Percentiles rank a stretch among this genome's conserved stretches.
phyloP scores from a whole-genome alignment of 164 flowering plant genomes.

The Macadamia integrifolia region DNA sequence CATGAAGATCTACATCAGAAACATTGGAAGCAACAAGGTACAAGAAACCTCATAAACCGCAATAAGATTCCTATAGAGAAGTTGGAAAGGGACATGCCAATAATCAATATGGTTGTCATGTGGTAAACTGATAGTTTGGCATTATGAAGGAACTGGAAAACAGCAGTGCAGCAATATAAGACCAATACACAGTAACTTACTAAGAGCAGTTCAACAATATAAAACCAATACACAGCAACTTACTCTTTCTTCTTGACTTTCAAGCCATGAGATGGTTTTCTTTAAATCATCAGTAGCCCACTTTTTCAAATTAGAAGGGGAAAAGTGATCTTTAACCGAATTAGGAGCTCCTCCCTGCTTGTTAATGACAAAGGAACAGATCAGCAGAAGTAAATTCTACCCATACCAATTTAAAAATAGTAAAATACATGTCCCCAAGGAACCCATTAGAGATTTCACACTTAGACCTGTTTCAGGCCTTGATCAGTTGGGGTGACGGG shows the following conservation, averaged over 20 bases:
- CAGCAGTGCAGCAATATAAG: no score
- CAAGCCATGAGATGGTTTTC: slow-evolving; percentile 72
- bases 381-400: not conserved
- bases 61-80: no score
- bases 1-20: no score
- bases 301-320: slow-evolving; percentile 58
- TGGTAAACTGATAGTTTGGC: no score
- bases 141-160: no score
- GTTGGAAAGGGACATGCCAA: no score
- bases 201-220: not conserved
- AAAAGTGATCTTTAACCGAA: slow-evolving; percentile 26
- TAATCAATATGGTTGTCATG: no score
- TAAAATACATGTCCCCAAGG: not conserved
- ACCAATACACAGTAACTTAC: slow-evolving; percentile 27
- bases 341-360: slow-evolving; percentile 33
- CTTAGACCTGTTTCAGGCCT: no score
- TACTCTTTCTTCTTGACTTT: slow-evolving; percentile 87
- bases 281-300: slow-evolving; percentile 77
- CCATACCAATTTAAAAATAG: not conserved
- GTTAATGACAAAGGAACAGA: slow-evolving; percentile 7
- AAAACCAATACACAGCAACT: slow-evolving; percentile 5
- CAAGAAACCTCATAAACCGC: no score
- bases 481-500: not conserved
- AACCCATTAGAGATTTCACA: not conserved
- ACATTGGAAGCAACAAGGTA: no score